These are phyloP conservation scores for Daldinia vernicosa DNA, from an alignment of 495 filamentous ascomycete species.

Conservation along the genomic window DNA sequence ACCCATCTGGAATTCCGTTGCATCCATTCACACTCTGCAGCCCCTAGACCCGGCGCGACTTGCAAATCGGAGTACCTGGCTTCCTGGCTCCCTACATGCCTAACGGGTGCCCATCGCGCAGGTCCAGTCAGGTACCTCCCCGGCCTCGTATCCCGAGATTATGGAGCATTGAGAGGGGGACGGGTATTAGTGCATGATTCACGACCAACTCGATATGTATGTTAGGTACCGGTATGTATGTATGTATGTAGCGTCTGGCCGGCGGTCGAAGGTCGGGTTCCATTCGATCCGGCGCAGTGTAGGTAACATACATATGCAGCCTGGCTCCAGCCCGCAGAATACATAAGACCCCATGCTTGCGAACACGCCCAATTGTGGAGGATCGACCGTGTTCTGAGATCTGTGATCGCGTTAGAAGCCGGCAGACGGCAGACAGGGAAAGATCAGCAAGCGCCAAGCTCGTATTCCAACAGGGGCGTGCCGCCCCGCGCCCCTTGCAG, in stretches of 20 bases:
- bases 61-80: neutral
- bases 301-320: too few relatives aligned
- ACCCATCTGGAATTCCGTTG: neutral
- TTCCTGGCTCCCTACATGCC: neutral
- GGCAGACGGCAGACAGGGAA: constrained; percentile 35
- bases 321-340: constrained; percentile 1
- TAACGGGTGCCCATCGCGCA: neutral
- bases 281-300: neutral
- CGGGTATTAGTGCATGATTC: neutral
- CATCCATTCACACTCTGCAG: neutral
- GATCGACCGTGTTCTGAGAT: constrained; percentile 23
- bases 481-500: constrained; percentile 36
- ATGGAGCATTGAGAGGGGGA: neutral
- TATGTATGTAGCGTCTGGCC: neutral
- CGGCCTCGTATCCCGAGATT: constrained; percentile 32
- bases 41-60: neutral
- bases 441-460: constrained; percentile 41
- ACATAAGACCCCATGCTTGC: neutral
- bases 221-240: too few relatives aligned
- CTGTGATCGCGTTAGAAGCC: constrained; percentile 23
- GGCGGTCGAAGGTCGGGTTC: neutral
- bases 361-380: neutral
- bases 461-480: constrained; percentile 23
- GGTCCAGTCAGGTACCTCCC: constrained; percentile 7
- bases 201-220: neutral